A percentile compares a stretch with the other conserved stretches of the same genome.
phyloP scores from a whole-genome alignment of 2,329 filamentous ascomycete genomes.

The Elsinoe necatrix region DNA sequence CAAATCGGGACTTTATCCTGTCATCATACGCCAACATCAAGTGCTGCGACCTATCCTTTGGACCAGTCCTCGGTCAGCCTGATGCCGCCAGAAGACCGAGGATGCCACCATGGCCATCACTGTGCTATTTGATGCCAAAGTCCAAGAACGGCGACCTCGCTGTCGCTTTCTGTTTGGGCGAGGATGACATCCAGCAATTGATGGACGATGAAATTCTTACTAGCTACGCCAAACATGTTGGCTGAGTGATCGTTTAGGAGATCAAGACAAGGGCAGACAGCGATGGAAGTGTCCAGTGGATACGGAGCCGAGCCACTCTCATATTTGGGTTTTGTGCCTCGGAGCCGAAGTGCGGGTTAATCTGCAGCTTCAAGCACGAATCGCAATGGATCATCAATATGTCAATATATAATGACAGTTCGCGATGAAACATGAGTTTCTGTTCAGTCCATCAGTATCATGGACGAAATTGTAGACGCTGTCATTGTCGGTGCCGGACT shows the following conservation, averaged over 20 bases:
- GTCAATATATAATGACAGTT: no score
- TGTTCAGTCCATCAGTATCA: no score
- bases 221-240: background rate
- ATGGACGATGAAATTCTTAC: background rate
- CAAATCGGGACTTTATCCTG: background rate
- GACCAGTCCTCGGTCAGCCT: background rate
- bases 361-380: no score
- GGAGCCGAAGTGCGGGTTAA: no score
- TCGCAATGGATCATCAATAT: no score
- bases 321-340: no score
- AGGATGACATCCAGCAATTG: background rate
- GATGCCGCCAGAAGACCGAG: background rate
- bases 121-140: slow-evolving; percentile 10
- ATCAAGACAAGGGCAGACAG: no score
- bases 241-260: no score
- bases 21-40: slow-evolving; percentile 9
- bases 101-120: background rate
- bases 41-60: slow-evolving; percentile 3
- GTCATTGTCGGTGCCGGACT: slow-evolving; percentile 29
- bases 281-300: no score
- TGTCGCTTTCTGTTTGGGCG: background rate
- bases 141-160: background rate
- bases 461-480: slow-evolving; percentile 22
- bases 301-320: no score
- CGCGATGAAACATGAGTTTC: no score